Evolutionary conservation across 139 green algal species (phyloP), one percentile per base, ranked within the genome.

Genomic region (Coelastrella sp.): DNA sequence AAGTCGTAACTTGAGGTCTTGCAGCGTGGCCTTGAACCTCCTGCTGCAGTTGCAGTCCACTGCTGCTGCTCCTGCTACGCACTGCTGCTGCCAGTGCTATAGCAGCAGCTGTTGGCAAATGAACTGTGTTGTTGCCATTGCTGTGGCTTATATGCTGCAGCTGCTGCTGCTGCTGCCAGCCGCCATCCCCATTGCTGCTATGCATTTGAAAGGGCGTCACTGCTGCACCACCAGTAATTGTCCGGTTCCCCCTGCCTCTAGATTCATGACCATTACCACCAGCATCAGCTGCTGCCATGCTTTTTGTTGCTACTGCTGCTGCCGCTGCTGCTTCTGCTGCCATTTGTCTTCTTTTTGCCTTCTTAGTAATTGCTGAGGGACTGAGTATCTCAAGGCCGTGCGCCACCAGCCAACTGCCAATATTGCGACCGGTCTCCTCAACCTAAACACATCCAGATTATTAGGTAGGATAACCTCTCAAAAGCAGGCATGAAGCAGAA

Each of bases 401-500:
- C 2, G 17, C 50, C 1, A 34, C 38, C 17, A 82, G n/a, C 75
- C 75, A 82, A 2, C 13, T 38, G 35, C 75, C 75, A 38, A 82
- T 51, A 35, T 82, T 82, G 21, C 53, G 75, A 8, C 75, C 75
- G 21, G 75, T 82, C 53, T 82, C 75, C 9, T n/a, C 51, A 11
- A 82, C 53, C 75, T 82, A 37, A 74, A 40, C 6, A 71, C 21
- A 35, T 23, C 1, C 7, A 35, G 30, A 2, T 35, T 13, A 35
- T 9, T n/a, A n/a, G n/a, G n/a, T n/a, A n/a, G n/a, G n/a, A n/a
- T n/a, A n/a, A n/a, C n/a, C n/a, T n/a, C n/a, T n/a, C n/a, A n/a
- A n/a, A n/a, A n/a, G n/a, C n/a, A n/a, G 8, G 11, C 45, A 32
- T 66, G 11, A 27, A 9, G 23, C 68, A 77, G 35, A 2, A 25